These are phyloP conservation scores for Mortierella hygrophila DNA, from an alignment of 192 early-diverging fungal genomes.

Conservation along the genomic window DNA sequence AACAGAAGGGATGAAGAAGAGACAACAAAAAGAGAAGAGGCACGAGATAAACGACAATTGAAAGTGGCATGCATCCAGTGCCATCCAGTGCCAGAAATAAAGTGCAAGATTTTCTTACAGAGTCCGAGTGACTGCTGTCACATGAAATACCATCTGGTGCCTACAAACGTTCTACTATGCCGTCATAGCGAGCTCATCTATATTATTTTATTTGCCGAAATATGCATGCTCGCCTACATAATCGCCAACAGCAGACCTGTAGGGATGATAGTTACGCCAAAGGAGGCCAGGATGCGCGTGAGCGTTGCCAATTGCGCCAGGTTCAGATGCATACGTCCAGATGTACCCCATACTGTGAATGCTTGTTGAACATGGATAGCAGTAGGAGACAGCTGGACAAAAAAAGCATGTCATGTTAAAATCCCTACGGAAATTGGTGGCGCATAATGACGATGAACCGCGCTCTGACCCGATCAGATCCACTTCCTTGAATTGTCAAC, in stretches of 20 bases:
- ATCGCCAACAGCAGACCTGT: too few relatives aligned
- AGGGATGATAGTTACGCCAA: too few relatives aligned
- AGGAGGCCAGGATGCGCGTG: too few relatives aligned
- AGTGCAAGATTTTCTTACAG: too few relatives aligned
- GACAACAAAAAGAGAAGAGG: background rate
- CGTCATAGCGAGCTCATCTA: background rate
- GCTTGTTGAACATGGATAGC: too few relatives aligned
- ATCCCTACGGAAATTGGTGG: background rate
- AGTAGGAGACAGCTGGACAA: too few relatives aligned
- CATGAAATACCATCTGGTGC: background rate
- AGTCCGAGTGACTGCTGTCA: background rate
- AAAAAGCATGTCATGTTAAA: too few relatives aligned
- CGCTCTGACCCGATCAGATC: constrained; percentile 9
- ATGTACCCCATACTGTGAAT: too few relatives aligned
- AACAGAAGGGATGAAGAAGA: background rate
- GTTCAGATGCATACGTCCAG: too few relatives aligned
- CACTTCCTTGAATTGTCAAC: background rate
- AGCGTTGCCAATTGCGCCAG: too few relatives aligned
- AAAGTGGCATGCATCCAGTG: background rate
- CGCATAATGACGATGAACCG: background rate
- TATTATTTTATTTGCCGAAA: background rate
- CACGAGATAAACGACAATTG: background rate
- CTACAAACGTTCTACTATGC: background rate
- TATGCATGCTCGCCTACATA: background rate
- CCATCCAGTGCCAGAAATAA: too few relatives aligned